phyloP scores from a whole-genome alignment of 2,329 filamentous ascomycete genomes.

The Colletotrichum paranaense region DNA sequence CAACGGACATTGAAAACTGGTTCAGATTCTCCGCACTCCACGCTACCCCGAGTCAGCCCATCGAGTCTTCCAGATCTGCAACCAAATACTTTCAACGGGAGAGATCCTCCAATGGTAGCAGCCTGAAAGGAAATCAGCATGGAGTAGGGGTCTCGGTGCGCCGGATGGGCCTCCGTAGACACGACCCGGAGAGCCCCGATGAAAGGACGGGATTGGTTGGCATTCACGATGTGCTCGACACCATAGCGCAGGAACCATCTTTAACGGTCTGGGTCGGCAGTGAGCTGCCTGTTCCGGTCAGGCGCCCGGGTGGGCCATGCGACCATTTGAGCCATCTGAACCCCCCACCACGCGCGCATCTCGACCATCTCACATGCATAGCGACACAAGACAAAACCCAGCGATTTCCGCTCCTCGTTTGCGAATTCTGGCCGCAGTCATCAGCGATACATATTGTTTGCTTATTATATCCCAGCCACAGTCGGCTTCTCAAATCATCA shows the following conservation, averaged over 20 bases:
- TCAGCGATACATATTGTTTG: not conserved
- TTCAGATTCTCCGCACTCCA: slow-evolving; percentile 6
- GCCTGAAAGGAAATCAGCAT: not conserved
- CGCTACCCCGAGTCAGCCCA: slow-evolving; percentile 27
- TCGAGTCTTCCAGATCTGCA: not conserved
- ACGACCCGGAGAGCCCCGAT: slow-evolving; percentile 28
- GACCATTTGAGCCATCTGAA: not conserved
- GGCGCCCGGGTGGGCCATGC: slow-evolving; percentile 23
- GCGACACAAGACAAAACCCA: slow-evolving; percentile 2
- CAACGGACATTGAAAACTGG: slow-evolving; percentile 2
- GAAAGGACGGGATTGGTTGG: slow-evolving; percentile 1
- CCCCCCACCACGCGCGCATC: slow-evolving; percentile 23
- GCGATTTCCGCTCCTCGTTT: not conserved
- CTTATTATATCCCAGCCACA: not conserved
- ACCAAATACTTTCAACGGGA: not conserved
- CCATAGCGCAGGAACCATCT: slow-evolving; percentile 9
- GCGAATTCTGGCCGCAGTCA: not conserved
- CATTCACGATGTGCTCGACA: not conserved
- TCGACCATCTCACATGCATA: slow-evolving; percentile 26
- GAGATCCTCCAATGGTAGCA: slow-evolving; percentile 16
- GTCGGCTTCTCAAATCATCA: not conserved
- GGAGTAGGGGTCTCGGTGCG: slow-evolving; percentile 14
- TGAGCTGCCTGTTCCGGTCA: slow-evolving; percentile 30
- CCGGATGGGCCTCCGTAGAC: not conserved
- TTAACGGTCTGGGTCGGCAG: slow-evolving; percentile 20